Conservation (phyloP, 2,329 filamentous ascomycete genomes). For the Claviceps sp. region DNA sequence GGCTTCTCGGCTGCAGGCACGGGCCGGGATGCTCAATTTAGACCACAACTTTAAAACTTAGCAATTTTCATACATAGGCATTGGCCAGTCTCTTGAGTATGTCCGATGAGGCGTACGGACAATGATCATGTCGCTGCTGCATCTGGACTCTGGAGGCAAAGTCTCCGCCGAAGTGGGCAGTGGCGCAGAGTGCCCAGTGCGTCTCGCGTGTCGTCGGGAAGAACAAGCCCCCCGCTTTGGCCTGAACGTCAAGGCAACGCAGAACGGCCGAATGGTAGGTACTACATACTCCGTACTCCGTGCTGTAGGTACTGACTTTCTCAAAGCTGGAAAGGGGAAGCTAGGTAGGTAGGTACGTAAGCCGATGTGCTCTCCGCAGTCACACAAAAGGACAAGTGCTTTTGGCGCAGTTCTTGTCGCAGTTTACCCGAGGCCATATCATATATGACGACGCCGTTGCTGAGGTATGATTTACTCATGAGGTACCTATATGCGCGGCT, state of each 20-base stretch:
- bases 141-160: not conserved
- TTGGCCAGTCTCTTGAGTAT: too few relatives aligned
- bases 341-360: not conserved
- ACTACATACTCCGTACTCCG: too few relatives aligned
- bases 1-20: not conserved
- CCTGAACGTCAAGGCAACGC: not conserved
- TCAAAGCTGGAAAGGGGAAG: not conserved
- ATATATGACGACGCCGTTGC: not conserved
- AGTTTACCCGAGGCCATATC: not conserved
- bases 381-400: not conserved
- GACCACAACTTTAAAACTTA: not conserved
- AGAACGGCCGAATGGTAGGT: not conserved
- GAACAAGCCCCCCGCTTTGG: not conserved
- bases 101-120: too few relatives aligned
- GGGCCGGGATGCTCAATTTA: not conserved
- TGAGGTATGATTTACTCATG: not conserved
- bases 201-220: not conserved
- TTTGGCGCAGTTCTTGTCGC: not conserved
- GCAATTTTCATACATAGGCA: not conserved
- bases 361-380: not conserved
- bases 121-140: too few relatives aligned
- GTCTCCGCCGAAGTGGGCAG: not conserved
- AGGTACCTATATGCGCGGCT: not conserved
- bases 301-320: too few relatives aligned
- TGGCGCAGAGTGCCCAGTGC: conserved; percentile 1